Conservation (phyloP, 2,329 filamentous ascomycete species). For the Fusarium papillatum region DNA sequence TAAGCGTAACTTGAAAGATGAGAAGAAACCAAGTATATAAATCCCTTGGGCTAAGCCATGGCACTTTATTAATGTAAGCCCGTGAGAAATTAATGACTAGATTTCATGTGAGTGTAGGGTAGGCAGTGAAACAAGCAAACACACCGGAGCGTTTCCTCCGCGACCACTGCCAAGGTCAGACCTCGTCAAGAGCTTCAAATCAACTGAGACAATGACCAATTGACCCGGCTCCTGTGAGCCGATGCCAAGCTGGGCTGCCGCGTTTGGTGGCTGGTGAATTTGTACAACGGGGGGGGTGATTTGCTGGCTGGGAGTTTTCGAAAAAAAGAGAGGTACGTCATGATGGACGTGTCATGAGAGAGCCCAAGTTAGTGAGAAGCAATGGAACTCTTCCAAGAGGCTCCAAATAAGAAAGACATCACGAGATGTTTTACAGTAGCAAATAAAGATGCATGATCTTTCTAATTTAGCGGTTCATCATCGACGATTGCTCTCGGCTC, state of each 20-base stretch:
- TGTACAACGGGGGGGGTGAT: background rate
- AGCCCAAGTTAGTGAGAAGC: background rate
- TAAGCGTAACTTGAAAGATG: background rate
- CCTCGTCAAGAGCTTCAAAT: background rate
- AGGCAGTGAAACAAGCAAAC: background rate
- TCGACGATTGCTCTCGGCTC: slow-evolving; percentile 14
- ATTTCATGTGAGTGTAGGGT: background rate
- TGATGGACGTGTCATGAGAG: background rate
- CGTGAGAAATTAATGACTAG: background rate
- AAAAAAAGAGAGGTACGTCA: background rate
- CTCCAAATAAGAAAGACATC: background rate
- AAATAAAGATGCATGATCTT: slow-evolving; percentile 15
- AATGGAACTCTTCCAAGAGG: background rate
- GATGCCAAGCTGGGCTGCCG: background rate
- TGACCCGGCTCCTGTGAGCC: background rate
- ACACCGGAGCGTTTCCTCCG: background rate
- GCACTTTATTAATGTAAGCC: background rate
- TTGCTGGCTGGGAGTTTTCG: background rate
- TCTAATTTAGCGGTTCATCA: slow-evolving; percentile 31
- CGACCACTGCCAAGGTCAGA: background rate
- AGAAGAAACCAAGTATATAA: background rate
- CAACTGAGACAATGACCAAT: slow-evolving; percentile 5
- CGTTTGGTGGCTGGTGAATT: background rate
- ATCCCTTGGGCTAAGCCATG: background rate
- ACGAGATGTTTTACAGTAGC: background rate